A percentile compares a stretch with the other conserved stretches of the same genome.
These are phyloP conservation scores for Cyclanthera cordifolia DNA, from an alignment of 306 rosid species.

Conservation along the genomic window DNA sequence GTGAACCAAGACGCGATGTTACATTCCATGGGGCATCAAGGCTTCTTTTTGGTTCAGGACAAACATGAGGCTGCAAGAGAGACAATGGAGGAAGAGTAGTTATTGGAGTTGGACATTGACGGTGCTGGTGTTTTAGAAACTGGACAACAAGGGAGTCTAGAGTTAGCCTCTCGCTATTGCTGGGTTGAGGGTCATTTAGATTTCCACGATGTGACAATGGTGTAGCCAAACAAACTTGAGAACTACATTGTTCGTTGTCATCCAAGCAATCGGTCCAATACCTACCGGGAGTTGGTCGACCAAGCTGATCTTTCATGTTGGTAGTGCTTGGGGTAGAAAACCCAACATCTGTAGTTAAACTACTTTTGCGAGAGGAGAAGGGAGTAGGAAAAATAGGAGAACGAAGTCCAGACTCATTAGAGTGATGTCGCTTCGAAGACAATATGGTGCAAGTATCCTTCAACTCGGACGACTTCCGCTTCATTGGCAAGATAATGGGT, in stretches of 20 bases:
- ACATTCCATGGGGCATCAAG: slow-evolving; percentile 89
- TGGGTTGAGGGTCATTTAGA: slow-evolving; percentile 51
- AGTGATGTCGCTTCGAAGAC: slow-evolving; percentile 54
- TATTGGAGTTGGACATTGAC: slow-evolving; percentile 96
- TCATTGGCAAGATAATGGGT: slow-evolving; percentile 51
- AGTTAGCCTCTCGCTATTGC: slow-evolving; percentile 63
- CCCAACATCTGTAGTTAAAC: slow-evolving; percentile 41
- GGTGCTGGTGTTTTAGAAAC: slow-evolving; percentile 97
- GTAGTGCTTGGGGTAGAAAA: slow-evolving; percentile 41
- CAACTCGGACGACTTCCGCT: slow-evolving; percentile 57
- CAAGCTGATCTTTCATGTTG: slow-evolving; percentile 39
- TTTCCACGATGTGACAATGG: slow-evolving; percentile 44
- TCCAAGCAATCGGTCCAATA: slow-evolving; percentile 41
- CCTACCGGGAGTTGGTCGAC: slow-evolving; percentile 26
- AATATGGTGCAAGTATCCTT: slow-evolving; percentile 48
- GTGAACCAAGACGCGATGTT: slow-evolving; percentile 85
- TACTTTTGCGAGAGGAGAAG: slow-evolving; percentile 38
- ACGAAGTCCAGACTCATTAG: slow-evolving; percentile 59
- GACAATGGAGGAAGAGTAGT: slow-evolving; percentile 97
- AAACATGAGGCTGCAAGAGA: slow-evolving; percentile 79
- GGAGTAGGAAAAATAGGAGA: slow-evolving; percentile 66
- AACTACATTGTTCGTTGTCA: slow-evolving; percentile 40
- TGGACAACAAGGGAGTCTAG: slow-evolving; percentile 85
- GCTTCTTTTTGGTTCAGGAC: slow-evolving; percentile 92
- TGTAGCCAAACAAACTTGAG: slow-evolving; percentile 34